Percentiles rank a stretch among this genome's conserved stretches.
Evolutionary conservation across 768 basidiomycete genomes (phyloP).

Genomic region (Suillus americanus): DNA sequence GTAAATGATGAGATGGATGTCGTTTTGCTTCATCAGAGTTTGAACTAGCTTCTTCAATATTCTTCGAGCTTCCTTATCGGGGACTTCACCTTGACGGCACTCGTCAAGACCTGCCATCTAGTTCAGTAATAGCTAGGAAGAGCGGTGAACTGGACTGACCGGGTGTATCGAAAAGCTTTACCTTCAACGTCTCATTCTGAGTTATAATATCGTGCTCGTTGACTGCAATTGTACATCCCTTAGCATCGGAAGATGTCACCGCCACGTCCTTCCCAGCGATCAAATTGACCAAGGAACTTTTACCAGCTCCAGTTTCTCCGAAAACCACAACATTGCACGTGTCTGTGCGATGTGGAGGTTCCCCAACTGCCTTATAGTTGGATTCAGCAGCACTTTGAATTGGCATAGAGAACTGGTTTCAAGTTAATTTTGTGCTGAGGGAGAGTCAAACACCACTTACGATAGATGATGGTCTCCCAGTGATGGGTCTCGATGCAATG

Average conservation of each 20-base stretch:
- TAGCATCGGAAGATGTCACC: neutral
- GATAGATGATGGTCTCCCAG: neutral
- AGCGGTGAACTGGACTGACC: too few species aligned
- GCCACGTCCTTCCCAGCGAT: conserved; percentile 13
- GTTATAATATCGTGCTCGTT: too few species aligned
- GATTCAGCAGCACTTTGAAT: too few species aligned
- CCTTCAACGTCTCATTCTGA: too few species aligned
- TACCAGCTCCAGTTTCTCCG: neutral
- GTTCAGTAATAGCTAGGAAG: too few species aligned
- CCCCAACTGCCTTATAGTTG: neutral
- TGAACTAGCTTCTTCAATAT: conserved; percentile 31
- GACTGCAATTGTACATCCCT: neutral
- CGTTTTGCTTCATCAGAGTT: conserved; percentile 23
- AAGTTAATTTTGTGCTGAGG: neutral
- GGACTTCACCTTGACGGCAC: conserved; percentile 24
- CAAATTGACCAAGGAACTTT: conserved; percentile 2
- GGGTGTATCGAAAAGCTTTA: too few species aligned
- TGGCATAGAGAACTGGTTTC: neutral
- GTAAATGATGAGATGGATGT: conserved; percentile 31
- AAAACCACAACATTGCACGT: neutral
- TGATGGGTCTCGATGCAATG: neutral
- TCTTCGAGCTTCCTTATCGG: conserved; percentile 24
- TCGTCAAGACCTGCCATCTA: conserved; percentile 2
- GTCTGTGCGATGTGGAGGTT: neutral
- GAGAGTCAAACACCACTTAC: neutral